A percentile compares a stretch with the other conserved stretches of the same genome.
Conservation (phyloP, 2,329 filamentous ascomycete species). For the Claviceps capensis region DNA sequence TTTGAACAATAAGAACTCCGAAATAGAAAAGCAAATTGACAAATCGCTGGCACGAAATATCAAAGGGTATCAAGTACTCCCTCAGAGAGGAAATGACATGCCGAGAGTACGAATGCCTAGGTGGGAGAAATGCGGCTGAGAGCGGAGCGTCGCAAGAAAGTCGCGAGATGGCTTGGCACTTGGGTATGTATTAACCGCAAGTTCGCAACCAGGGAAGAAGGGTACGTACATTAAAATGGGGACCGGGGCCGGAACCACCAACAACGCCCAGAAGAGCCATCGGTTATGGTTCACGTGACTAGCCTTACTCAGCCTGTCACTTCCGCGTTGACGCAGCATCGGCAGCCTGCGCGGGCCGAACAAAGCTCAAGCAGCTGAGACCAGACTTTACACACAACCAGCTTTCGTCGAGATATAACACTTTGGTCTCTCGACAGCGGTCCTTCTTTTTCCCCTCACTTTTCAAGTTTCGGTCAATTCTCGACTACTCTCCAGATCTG, state of each 20-base stretch:
- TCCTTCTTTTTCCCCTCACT: background rate
- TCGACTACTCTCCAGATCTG: background rate
- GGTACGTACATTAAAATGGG: too few species aligned
- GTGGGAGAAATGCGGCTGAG: background rate
- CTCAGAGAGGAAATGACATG: background rate
- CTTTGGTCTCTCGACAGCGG: background rate
- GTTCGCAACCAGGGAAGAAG: background rate
- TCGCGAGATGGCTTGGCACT: constrained; percentile 1
- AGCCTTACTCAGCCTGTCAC: constrained; percentile 9
- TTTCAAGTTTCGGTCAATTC: background rate
- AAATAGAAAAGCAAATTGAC: background rate
- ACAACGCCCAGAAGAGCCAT: background rate
- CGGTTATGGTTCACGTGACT: constrained; percentile 8
- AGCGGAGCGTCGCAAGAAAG: background rate
- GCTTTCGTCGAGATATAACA: background rate
- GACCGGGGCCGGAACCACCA: too few species aligned
- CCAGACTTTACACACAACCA: background rate
- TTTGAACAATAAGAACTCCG: background rate
- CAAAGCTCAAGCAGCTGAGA: background rate
- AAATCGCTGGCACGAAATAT: background rate
- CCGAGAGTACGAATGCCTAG: background rate
- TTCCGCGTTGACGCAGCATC: background rate
- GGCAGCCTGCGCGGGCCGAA: background rate
- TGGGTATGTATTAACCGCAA: background rate
- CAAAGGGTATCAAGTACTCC: background rate